Conservation (phyloP, 1,139 yeast genomes). For the Hansenula anomala region DNA sequence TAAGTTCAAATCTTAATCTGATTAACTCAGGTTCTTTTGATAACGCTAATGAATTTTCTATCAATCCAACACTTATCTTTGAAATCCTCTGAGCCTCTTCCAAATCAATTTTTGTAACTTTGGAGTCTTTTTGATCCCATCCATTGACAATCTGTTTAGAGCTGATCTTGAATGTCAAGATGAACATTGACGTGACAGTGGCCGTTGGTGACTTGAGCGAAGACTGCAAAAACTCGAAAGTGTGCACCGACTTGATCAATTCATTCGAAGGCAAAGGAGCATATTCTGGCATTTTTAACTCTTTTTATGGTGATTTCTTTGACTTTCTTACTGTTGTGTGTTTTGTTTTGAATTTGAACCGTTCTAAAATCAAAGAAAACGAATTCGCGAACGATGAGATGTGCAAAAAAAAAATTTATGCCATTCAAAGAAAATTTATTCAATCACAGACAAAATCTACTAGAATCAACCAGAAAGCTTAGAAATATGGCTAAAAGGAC, state of each 20-base stretch:
- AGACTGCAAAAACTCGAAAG: not conserved
- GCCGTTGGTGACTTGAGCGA: not conserved
- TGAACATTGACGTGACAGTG: not conserved
- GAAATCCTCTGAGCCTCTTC: not conserved
- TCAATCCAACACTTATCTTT: not conserved
- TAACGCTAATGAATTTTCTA: not conserved
- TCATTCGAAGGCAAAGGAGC: constrained; percentile 1
- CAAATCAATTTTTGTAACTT: not conserved
- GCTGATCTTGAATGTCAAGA: not conserved
- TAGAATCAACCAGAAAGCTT: no score
- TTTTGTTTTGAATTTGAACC: not conserved
- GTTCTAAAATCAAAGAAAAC: no score
- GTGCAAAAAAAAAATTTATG: no score
- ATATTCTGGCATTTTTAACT: not conserved
- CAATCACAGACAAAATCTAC: no score
- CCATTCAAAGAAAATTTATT: no score
- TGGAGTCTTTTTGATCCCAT: constrained; percentile 1
- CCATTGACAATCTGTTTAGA: constrained; percentile 1
- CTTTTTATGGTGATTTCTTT: no score
- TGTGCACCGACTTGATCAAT: not conserved
- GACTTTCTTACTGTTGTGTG: not conserved
- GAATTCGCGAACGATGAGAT: no score
- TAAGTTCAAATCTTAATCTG: not conserved
- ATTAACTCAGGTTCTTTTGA: not conserved
- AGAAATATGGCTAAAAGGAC: constrained; percentile 19